Evolutionary conservation across 2,329 filamentous ascomycete species (phyloP), one percentile per base, ranked within the genome.

Genomic region (Ilyonectria destructans): DNA sequence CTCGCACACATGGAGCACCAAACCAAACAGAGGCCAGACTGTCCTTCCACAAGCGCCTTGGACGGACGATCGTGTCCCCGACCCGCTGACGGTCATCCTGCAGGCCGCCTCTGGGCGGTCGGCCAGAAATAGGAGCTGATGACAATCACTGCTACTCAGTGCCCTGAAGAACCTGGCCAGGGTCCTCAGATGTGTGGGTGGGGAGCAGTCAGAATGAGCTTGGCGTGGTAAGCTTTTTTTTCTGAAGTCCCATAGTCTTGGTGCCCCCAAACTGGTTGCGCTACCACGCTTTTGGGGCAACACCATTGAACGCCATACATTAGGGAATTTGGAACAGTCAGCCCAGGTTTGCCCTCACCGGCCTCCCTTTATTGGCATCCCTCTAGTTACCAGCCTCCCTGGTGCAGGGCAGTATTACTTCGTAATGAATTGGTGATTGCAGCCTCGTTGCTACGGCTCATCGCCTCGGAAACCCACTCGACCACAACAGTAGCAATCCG

Each of bases 391-490:
- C 57, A 46, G 51, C 63, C 45, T 61, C 40, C 40, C 60, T 49
- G 19, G 15, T 48, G 45, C 52, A 69, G 69, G 40, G 40, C 40
- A n/a, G 7, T 19, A 15, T 7, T 26, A 26, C 26, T 26, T 26
- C 26, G 26, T 26, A 26, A 26, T 26, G 26, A 26, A 26, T 26
- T 26, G 26, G 26, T 43, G 40, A 43, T 43, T 72, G 46, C 55
- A 63, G 60, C 62, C 52, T 67, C 64, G 58, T 66, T 71, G 46
- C 65, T 63, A 66, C 64, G 57, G 62, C 46, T 43, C 65, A 61
- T 71, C 62, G 68, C 69, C 68, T 64, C 58, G 52, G 54, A 74
- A 70, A 54, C 58, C 69, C 67, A 67, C 51, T 68, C 65, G 74
- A 67, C 73, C 58, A 59, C 61, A 43, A 57, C 61, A 15, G 55